phyloP scores from a whole-genome alignment of 2,329 filamentous ascomycete genomes.

The Coniochaeta pulveracea region DNA sequence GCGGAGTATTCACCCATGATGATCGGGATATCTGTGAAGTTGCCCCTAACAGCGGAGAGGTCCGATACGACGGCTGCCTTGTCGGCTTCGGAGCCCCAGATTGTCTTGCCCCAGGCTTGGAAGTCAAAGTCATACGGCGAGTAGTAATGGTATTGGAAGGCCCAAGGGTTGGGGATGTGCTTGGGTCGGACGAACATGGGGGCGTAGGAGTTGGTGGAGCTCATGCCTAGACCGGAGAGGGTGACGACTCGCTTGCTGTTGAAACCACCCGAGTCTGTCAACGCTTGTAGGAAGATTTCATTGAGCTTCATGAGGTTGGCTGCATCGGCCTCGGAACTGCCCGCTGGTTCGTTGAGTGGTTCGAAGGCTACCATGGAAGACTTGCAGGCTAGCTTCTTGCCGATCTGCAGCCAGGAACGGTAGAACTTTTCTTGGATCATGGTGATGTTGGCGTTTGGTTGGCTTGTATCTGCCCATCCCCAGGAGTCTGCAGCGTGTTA shows the following conservation, averaged over 20 bases:
- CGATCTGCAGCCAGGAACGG: conserved; percentile 46
- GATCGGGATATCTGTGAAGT: conserved; percentile 43
- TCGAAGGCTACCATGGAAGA: conserved; percentile 43
- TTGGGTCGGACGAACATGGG: conserved; percentile 39
- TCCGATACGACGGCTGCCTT: conserved; percentile 36
- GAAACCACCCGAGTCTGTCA: conserved; percentile 41
- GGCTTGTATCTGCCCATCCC: conserved; percentile 44
- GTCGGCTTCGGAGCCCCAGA: conserved; percentile 44
- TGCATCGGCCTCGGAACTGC: conserved; percentile 35
- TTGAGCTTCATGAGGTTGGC: conserved; percentile 43
- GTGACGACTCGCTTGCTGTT: conserved; percentile 44
- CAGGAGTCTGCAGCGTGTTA: conserved; percentile 30
- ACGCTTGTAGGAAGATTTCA: conserved; percentile 40
- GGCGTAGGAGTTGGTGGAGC: conserved; percentile 38
- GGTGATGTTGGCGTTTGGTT: conserved; percentile 30
- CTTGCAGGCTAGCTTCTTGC: conserved; percentile 40
- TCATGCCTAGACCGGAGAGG: conserved; percentile 38
- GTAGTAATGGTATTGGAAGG: conserved; percentile 52
- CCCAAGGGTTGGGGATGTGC: conserved; percentile 43
- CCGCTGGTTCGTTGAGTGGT: conserved; percentile 47
- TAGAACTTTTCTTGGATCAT: conserved; percentile 45
- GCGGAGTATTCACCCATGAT: conserved; percentile 48
- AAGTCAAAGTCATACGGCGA: conserved; percentile 39
- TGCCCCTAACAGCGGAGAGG: conserved; percentile 35
- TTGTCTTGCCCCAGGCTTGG: conserved; percentile 43